Conservation (phyloP, 768 basidiomycete species). For the Kwoniella dendrophila region DNA sequence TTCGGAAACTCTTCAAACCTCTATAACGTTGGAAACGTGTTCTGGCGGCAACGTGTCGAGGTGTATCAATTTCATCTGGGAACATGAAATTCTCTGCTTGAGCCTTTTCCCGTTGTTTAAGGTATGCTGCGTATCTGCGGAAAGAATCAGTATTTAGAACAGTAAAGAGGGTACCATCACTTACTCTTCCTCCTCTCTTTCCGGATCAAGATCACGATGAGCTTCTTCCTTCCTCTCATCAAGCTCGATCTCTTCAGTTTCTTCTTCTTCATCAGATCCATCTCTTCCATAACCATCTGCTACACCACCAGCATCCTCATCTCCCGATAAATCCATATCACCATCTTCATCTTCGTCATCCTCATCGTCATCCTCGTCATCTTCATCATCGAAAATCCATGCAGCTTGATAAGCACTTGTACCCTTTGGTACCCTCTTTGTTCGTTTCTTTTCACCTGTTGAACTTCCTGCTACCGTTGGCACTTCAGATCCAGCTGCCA, state of each 20-base stretch:
- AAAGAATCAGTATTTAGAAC: slow-evolving; percentile 54
- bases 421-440: slow-evolving; percentile 87
- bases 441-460: slow-evolving; percentile 70
- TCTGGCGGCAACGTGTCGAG: slow-evolving; percentile 75
- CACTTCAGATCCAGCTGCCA: slow-evolving; percentile 63
- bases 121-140: slow-evolving; percentile 52
- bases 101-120: slow-evolving; percentile 57
- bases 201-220: slow-evolving; percentile 62
- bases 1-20: slow-evolving; percentile 87
- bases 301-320: slow-evolving; percentile 47
- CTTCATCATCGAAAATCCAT: slow-evolving; percentile 87
- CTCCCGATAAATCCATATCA: slow-evolving; percentile 49
- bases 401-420: slow-evolving; percentile 96
- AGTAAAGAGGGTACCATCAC: slow-evolving; percentile 44
- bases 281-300: slow-evolving; percentile 39
- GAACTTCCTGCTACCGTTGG: slow-evolving; percentile 59
- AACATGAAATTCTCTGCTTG: slow-evolving; percentile 78
- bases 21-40: slow-evolving; percentile 88
- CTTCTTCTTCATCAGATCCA: slow-evolving; percentile 51
- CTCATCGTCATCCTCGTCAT: slow-evolving; percentile 64
- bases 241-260: slow-evolving; percentile 63
- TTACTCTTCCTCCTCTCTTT: slow-evolving; percentile 85
- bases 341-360: slow-evolving; percentile 60
- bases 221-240: slow-evolving; percentile 60
- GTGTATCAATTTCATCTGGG: slow-evolving; percentile 96